These are phyloP conservation scores for Candida sanyiensis DNA, from an alignment of 805 yeast genomes.

Conservation along the genomic window DNA sequence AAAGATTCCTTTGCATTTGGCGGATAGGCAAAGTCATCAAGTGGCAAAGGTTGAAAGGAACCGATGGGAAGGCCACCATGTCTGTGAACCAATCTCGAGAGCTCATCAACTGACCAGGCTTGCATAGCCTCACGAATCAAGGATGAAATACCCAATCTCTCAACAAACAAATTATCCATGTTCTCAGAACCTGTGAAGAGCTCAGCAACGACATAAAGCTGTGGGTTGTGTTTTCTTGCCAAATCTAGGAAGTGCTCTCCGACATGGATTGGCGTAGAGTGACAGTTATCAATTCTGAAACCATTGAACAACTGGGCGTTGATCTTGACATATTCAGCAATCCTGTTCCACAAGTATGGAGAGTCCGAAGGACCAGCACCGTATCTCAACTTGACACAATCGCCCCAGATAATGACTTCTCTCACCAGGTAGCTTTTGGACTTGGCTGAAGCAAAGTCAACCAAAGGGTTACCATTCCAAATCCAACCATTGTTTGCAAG, in stretches of 20 bases:
- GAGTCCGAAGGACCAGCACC: slow-evolving; percentile 76
- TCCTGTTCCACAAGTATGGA: slow-evolving; percentile 83
- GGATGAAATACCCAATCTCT: slow-evolving; percentile 82
- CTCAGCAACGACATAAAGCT: slow-evolving; percentile 90
- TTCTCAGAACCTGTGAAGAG: slow-evolving; percentile 89
- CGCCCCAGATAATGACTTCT: slow-evolving; percentile 97
- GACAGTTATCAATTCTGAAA: slow-evolving; percentile 91
- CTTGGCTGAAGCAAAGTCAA: slow-evolving; percentile 81
- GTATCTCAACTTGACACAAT: slow-evolving; percentile 88
- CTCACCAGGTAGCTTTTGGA: slow-evolving; percentile 82
- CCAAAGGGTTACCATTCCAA: slow-evolving; percentile 93
- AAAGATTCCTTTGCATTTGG: slow-evolving; percentile 31
- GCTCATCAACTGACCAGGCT: slow-evolving; percentile 82
- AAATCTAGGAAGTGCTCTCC: slow-evolving; percentile 84
- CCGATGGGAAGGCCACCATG: slow-evolving; percentile 98
- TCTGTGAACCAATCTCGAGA: slow-evolving; percentile 78
- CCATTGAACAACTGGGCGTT: slow-evolving; percentile 79
- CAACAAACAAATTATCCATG: slow-evolving; percentile 85
- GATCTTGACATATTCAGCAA: slow-evolving; percentile 67
- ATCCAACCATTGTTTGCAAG: slow-evolving; percentile 98
- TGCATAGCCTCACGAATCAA: slow-evolving; percentile 96
- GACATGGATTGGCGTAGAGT: slow-evolving; percentile 93
- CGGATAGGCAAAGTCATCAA: slow-evolving; percentile 69
- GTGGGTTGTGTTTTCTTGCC: slow-evolving; percentile 80
- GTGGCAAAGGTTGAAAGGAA: slow-evolving; percentile 73